Evolutionary conservation across 2,329 filamentous ascomycete genomes (phyloP).

Genomic region (Drechmeria coniospora): DNA sequence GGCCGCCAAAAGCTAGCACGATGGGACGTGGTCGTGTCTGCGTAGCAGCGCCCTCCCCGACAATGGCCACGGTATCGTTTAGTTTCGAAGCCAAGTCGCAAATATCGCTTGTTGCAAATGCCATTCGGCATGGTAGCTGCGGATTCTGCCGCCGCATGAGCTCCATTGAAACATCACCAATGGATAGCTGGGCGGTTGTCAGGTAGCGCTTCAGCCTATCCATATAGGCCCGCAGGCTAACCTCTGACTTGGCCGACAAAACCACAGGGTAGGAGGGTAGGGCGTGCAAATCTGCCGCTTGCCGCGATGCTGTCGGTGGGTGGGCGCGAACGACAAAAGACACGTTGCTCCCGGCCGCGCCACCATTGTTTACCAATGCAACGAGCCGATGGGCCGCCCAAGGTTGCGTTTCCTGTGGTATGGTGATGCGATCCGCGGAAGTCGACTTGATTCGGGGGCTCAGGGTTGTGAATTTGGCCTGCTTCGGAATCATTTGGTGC

Average conservation of each 20-base stretch:
- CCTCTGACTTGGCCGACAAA: not conserved
- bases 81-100: too few species aligned
- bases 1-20: conserved; percentile 2
- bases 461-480: conserved; percentile 10
- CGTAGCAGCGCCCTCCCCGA: too few species aligned
- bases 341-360: conserved; percentile 19
- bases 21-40: conserved; percentile 1
- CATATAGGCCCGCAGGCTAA: not conserved
- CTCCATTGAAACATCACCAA: too few species aligned
- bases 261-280: conserved; percentile 10
- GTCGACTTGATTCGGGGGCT: conserved; percentile 13
- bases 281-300: too few species aligned
- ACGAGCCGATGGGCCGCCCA: conserved; percentile 9
- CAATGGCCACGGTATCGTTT: too few species aligned
- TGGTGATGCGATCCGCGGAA: conserved; percentile 5
- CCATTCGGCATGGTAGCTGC: too few species aligned
- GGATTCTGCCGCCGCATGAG: too few species aligned
- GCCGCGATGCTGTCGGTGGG: too few species aligned
- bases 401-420: conserved; percentile 1
- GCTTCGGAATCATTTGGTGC: conserved; percentile 9
- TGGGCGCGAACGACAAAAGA: too few species aligned
- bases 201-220: not conserved
- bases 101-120: too few species aligned
- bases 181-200: too few species aligned
- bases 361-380: conserved; percentile 20